These are phyloP conservation scores for Vitis amurensis DNA, from an alignment of 164 flowering plant species.

Conservation along the genomic window DNA sequence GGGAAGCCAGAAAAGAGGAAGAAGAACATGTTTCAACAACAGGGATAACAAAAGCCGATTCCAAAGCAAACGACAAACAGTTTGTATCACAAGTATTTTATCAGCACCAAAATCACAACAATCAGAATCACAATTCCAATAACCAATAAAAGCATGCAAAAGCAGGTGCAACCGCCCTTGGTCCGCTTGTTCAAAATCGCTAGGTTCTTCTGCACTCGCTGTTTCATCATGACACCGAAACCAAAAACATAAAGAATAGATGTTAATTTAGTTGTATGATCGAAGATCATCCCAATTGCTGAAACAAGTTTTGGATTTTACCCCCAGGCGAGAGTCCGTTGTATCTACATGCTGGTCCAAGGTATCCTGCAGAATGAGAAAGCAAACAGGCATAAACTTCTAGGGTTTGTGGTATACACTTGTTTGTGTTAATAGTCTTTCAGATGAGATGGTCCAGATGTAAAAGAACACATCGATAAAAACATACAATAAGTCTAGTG, in stretches of 20 bases:
- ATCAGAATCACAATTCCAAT: slow-evolving; percentile 65
- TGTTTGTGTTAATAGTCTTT: background rate
- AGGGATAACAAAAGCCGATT: too few relatives aligned
- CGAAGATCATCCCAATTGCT: too few relatives aligned
- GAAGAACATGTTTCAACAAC: too few relatives aligned
- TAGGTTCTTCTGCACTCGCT: slow-evolving; percentile 78
- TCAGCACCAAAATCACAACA: slow-evolving; percentile 53
- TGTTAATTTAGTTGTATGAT: background rate
- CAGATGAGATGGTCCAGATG: background rate
- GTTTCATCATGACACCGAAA: slow-evolving; percentile 18
- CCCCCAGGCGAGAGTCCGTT: slow-evolving; percentile 72
- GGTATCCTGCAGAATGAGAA: slow-evolving; percentile 55
- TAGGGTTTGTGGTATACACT: background rate
- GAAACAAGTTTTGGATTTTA: slow-evolving; percentile 14
- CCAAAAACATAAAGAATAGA: slow-evolving; percentile 3
- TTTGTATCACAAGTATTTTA: slow-evolving; percentile 59
- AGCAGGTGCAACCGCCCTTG: slow-evolving; percentile 84
- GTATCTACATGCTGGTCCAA: slow-evolving; percentile 79
- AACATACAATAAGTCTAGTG: slow-evolving; percentile 71
- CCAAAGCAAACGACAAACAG: background rate
- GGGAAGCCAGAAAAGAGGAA: too few relatives aligned
- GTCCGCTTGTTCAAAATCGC: slow-evolving; percentile 75
- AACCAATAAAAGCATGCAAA: slow-evolving; percentile 63
- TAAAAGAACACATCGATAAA: background rate
- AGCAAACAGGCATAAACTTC: slow-evolving; percentile 1